These are phyloP conservation scores for Umbelopsis sp. DNA, from an alignment of 192 early-diverging fungal species.

Conservation along the genomic window DNA sequence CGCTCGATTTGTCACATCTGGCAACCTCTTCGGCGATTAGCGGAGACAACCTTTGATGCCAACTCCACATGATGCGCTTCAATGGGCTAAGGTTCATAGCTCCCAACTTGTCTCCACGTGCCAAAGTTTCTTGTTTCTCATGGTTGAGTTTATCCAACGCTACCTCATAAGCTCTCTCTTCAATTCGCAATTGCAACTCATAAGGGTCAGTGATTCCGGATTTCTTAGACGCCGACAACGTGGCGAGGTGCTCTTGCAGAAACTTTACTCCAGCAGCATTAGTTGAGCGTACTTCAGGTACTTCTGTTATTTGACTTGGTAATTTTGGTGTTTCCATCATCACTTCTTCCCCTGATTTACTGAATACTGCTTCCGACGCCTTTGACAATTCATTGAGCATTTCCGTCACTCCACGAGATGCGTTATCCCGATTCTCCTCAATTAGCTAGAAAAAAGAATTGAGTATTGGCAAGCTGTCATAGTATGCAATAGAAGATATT, in stretches of 20 bases:
- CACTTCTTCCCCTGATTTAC: background rate
- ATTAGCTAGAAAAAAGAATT: conserved; percentile 26
- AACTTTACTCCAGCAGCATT: conserved; percentile 76
- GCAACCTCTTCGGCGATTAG: conserved; percentile 73
- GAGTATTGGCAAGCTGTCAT: background rate
- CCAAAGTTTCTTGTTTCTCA: conserved; percentile 53
- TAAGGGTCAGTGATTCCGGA: conserved; percentile 52
- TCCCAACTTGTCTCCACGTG: conserved; percentile 59
- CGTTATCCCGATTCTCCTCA: conserved; percentile 13
- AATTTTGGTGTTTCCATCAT: background rate
- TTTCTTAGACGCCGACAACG: conserved; percentile 43
- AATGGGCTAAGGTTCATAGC: conserved; percentile 55
- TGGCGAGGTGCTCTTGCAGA: conserved; percentile 69
- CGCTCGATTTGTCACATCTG: conserved; percentile 31
- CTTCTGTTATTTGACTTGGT: background rate
- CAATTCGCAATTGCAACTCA: conserved; percentile 79
- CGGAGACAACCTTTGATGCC: conserved; percentile 73
- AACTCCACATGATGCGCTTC: conserved; percentile 65
- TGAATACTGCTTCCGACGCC: conserved; percentile 23
- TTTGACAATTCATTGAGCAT: conserved; percentile 30
- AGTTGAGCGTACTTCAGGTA: conserved; percentile 20
- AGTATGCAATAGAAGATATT: background rate
- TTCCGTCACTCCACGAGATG: conserved; percentile 34
- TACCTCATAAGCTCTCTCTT: conserved; percentile 78
- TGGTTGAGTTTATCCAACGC: conserved; percentile 69